These are phyloP conservation scores for Rhizoclosmatium hyalinum DNA, from an alignment of 371 early-diverging fungal species.

Conservation along the genomic window DNA sequence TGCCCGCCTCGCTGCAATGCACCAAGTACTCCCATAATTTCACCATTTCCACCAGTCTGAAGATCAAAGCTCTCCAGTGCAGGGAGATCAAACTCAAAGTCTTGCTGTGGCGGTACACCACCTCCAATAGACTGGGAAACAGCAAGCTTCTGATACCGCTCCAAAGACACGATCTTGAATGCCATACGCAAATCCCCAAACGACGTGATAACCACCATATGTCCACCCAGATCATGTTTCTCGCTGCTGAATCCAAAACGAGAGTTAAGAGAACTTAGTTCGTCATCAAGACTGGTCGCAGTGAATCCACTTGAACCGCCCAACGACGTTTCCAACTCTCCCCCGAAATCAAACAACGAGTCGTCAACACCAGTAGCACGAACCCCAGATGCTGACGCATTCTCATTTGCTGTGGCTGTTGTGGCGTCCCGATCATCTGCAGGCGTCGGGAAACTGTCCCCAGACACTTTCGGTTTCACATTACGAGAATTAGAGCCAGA, in stretches of 20 bases:
- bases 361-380: not conserved
- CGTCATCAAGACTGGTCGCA: slow-evolving; percentile 9
- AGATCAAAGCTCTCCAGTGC: slow-evolving; percentile 15
- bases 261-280: not conserved
- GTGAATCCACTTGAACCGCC: not conserved
- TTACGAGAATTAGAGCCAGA: not conserved
- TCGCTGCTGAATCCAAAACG: slow-evolving; percentile 8
- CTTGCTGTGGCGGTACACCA: not conserved
- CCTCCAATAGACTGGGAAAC: slow-evolving; percentile 1
- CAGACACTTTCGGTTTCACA: not conserved
- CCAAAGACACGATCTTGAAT: slow-evolving; percentile 7
- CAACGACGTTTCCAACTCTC: not conserved
- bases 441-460: slow-evolving; percentile 20
- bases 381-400: not conserved
- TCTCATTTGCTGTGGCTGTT: not conserved
- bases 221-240: slow-evolving; percentile 6
- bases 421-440: not conserved
- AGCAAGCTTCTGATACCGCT: slow-evolving; percentile 18
- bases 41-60: not conserved
- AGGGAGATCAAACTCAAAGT: not conserved
- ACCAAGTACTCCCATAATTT: not conserved
- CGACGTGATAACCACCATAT: slow-evolving; percentile 6
- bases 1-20: not conserved
- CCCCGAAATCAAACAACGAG: not conserved
- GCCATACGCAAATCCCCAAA: slow-evolving; percentile 3